Evolutionary conservation across 2,329 filamentous ascomycete genomes (phyloP), one percentile per base, ranked within the genome.

Genomic region (Colletotrichum simmondsii): DNA sequence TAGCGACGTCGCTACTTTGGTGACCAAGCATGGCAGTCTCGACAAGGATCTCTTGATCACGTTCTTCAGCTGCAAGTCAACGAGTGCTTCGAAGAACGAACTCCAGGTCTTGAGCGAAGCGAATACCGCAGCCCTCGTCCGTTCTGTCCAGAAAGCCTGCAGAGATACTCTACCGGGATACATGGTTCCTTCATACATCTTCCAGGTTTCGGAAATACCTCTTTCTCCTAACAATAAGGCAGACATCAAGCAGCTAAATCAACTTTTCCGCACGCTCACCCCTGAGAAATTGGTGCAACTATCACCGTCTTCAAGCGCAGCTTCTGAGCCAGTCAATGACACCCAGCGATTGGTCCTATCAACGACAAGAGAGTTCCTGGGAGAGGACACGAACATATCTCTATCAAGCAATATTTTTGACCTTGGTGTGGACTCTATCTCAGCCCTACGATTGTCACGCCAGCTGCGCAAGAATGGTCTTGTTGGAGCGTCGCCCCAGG

Each of bases 211-310:
- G 0, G 87, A 85, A 8, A 91, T 98, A 66, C 95, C 95, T 0
- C 85, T 98, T 0, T 97, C 94, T 1, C 85, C 93, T 7, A 98
- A 98, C 80, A 98, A 98, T 82, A 98, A 98, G 79, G 92, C 93
- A 0, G 95, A 98, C 77, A 87, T 88, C 7, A 96, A 93, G 77
- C 85, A 87, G 46, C 83, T 98, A 3, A 92, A 89, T 70, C 81
- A 83, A 0, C 82, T 97, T 1, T 98, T 96, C 77, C 82, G 88
- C 11, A 83, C 84, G 0, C 79, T 96, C 3, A 87, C 88, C 0
- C 82, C 88, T 0, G 89, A 91, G 42, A 85, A 92, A 10, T 83
- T 97, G 24, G 90, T 94, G 74, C 82, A 82, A 1, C 81, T 94
- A 4, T 86, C 87, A 2, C 49, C 66, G 11, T 73, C 70, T 8